phyloP scores from a whole-genome alignment of 192 early-diverging fungal genomes.

The Mortierella hygrophila region DNA sequence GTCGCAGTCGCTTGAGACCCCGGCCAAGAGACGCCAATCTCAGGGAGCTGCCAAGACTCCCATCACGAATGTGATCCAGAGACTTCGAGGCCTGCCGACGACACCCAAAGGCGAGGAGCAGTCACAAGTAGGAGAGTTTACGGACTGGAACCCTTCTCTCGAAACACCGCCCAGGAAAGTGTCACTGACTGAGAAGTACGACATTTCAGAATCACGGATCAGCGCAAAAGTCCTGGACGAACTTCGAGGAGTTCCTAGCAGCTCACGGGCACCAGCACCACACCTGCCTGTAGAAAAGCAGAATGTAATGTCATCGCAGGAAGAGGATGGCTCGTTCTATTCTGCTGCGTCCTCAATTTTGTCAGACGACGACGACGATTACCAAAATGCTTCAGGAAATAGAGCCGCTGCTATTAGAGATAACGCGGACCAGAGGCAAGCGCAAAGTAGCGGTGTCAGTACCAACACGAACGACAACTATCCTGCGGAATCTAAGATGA shows the following conservation, averaged over 20 bases:
- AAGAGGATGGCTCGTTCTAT: conserved; percentile 27
- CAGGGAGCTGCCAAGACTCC: not conserved
- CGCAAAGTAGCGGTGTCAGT: not conserved
- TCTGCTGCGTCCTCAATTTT: conserved; percentile 28
- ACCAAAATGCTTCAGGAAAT: not conserved
- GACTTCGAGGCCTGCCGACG: conserved; percentile 26
- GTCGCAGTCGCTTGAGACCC: conserved; percentile 39
- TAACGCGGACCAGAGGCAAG: not conserved
- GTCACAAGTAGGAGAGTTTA: not conserved
- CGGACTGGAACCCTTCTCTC: conserved; percentile 26
- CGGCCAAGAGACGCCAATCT: conserved; percentile 1
- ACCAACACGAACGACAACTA: not conserved
- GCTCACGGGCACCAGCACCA: not conserved
- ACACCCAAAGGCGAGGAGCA: not conserved
- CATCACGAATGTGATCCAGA: not conserved
- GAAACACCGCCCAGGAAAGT: conserved; percentile 41
- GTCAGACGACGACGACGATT: not conserved
- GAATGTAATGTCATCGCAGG: conserved; percentile 4
- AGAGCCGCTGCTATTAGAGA: not conserved
- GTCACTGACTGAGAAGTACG: not conserved
- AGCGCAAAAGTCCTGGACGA: conserved; percentile 10
- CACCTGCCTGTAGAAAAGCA: not conserved
- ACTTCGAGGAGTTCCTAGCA: conserved; percentile 26
- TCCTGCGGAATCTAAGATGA: not conserved
- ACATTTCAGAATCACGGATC: not conserved